Evolutionary conservation across 164 flowering plant genomes (phyloP).

Genomic region (Echeveria elegans): DNA sequence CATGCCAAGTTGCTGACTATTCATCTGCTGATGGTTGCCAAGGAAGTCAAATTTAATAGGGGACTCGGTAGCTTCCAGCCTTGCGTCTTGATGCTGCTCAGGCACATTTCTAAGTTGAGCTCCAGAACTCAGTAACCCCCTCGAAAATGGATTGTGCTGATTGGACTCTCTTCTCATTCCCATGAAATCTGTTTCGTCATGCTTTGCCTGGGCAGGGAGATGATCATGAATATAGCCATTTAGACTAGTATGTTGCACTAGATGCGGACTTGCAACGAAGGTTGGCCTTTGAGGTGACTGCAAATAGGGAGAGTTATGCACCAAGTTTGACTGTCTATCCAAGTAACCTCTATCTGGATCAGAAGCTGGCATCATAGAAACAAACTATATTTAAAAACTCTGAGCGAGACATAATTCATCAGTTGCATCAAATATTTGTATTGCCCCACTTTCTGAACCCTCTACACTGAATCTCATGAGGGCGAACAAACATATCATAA

Average conservation of each 20-base stretch:
- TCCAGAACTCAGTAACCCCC: conserved; percentile 28
- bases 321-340: conserved; percentile 22
- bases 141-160: conserved; percentile 26
- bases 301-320: conserved; percentile 24
- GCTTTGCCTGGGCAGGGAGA: conserved; percentile 28
- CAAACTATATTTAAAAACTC: neutral
- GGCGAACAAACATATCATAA: neutral
- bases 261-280: conserved; percentile 24
- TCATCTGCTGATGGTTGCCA: conserved; percentile 43
- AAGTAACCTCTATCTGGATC: conserved; percentile 34
- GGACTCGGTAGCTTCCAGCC: conserved; percentile 31
- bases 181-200: conserved; percentile 31
- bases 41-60: conserved; percentile 41
- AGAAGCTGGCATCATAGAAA: conserved; percentile 15
- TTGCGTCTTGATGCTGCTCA: conserved; percentile 27
- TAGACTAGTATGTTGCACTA: conserved; percentile 21
- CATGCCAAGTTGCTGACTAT: conserved; percentile 29
- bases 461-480: neutral
- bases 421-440: neutral
- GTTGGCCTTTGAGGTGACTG: conserved; percentile 31
- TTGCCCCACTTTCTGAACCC: neutral
- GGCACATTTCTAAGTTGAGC: conserved; percentile 35
- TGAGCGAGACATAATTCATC: neutral
- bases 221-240: conserved; percentile 41
- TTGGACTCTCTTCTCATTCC: conserved; percentile 31